Base-by-base conservation (phyloP, 2,329 filamentous ascomycete species). In the Coniella vitis region DNA sequence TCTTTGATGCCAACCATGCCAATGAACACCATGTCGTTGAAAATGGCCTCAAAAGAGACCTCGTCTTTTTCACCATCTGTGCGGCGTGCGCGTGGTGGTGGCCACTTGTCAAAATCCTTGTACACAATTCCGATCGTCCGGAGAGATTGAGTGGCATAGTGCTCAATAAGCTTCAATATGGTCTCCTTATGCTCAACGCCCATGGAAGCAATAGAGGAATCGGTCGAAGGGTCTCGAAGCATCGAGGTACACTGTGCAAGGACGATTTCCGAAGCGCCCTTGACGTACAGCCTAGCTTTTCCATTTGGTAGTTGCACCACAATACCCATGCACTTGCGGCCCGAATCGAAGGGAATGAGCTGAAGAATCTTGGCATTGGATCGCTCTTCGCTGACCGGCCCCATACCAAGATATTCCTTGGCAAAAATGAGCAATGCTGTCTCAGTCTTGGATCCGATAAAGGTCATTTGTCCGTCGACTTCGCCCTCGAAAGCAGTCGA, bases 61-160 rank as follows among this genome's bases (percentile, higher is more conserved):
- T 84, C 77, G 34, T 73, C 74, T 57, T 74, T 73, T 63, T 84
- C 74, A 20, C 70, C 72, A 37, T 77, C 75, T n/a, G 65, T 63
- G 4, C 69, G 72, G 42, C 70, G 78, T 14, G 75, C 78, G 41
- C 76, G 75, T 52, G 72, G 77, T 4, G 89, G 89, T 29, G 90
- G 90, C 90, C 90, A 95, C 46, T 79, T 77, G 20, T 87, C 79
- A 56, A 93, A 95, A 58, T 95, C 90, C 48, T 83, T 84, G 67
- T 89, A 94, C 46, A 89, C 74, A 55, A 95, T 77, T 38, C 84
- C 87, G 57, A 95, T 94, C 1, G 90, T 94, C 54, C 90, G 81
- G 29, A 95, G 74, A 7, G 89, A 94, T 16, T 84, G 78, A 21
- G 78, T 81, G 9, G 90, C 90, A 62, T 95, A 95, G 40, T 75